phyloP scores from a whole-genome alignment of 1,139 yeast species.

The Wickerhamiella infanticola region DNA sequence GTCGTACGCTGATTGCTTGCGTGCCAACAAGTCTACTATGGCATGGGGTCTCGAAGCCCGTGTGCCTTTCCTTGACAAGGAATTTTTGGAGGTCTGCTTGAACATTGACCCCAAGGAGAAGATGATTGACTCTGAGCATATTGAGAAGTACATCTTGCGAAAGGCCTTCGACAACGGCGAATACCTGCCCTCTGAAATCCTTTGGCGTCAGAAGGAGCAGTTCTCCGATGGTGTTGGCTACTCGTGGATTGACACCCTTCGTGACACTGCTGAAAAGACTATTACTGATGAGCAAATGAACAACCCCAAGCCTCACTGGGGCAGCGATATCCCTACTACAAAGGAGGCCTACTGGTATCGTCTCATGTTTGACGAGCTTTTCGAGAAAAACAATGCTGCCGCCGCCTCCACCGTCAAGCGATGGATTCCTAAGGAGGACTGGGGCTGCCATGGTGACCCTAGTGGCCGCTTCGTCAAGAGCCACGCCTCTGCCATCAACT shows the following conservation, averaged over 20 bases:
- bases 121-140: slow-evolving; percentile 53
- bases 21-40: slow-evolving; percentile 99
- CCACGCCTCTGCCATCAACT: slow-evolving; percentile 51
- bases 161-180: slow-evolving; percentile 84
- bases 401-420: slow-evolving; percentile 97
- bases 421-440: slow-evolving; percentile 99
- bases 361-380: slow-evolving; percentile 83
- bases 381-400: slow-evolving; percentile 69
- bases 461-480: slow-evolving; percentile 91
- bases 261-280: slow-evolving; percentile 81
- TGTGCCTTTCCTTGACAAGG: slow-evolving; percentile 94
- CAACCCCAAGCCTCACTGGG: slow-evolving; percentile 91
- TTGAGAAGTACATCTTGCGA: slow-evolving; percentile 89
- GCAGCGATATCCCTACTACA: slow-evolving; percentile 82
- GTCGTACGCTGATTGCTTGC: slow-evolving; percentile 90
- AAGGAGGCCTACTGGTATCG: slow-evolving; percentile 99
- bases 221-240: slow-evolving; percentile 99
- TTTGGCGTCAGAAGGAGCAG: slow-evolving; percentile 99
- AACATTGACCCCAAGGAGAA: slow-evolving; percentile 88
- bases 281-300: slow-evolving; percentile 83
- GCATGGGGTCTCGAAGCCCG: slow-evolving; percentile 99
- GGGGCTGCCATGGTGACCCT: slow-evolving; percentile 99
- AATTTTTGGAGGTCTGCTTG: slow-evolving; percentile 85
- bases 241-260: slow-evolving; percentile 96
- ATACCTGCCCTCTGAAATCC: slow-evolving; percentile 86